Conservation (phyloP, 768 basidiomycete species). For the Boletus sensibilis region DNA sequence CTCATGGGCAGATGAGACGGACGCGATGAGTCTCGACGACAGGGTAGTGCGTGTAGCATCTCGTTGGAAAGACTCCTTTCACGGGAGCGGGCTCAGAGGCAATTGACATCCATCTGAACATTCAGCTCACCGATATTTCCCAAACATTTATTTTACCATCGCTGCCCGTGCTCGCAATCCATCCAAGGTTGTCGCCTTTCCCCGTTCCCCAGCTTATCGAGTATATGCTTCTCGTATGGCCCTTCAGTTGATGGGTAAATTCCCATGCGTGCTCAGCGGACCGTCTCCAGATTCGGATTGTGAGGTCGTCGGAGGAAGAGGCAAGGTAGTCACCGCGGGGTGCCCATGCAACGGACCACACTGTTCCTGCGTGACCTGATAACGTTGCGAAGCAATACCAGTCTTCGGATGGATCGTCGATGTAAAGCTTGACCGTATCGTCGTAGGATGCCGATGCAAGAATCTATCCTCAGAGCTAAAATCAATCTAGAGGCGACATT, state of each 20-base stretch:
- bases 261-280: constrained; percentile 61
- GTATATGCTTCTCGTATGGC: constrained; percentile 76
- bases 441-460: constrained; percentile 97
- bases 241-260: constrained; percentile 54
- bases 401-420: constrained; percentile 92
- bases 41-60: constrained; percentile 24
- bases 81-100: background rate
- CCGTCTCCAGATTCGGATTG: constrained; percentile 83
- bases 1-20: constrained; percentile 66
- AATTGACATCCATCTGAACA: background rate
- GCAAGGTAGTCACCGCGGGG: constrained; percentile 81
- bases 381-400: constrained; percentile 89
- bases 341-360: constrained; percentile 87
- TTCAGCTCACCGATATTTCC: constrained; percentile 60
- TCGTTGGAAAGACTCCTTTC: constrained; percentile 19
- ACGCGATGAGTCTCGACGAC: constrained; percentile 50
- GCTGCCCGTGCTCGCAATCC: constrained; percentile 82
- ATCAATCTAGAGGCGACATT: constrained; percentile 4
- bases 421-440: constrained; percentile 89
- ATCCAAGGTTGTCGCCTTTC: constrained; percentile 53
- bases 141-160: constrained; percentile 85
- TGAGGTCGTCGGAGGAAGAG: constrained; percentile 81
- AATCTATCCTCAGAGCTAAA: constrained; percentile 52
- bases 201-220: constrained; percentile 71
- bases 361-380: constrained; percentile 79